Percentiles rank a stretch among this genome's conserved stretches.
phyloP scores from a whole-genome alignment of 768 basidiomycete genomes.

The Lactarius hengduanensis region DNA sequence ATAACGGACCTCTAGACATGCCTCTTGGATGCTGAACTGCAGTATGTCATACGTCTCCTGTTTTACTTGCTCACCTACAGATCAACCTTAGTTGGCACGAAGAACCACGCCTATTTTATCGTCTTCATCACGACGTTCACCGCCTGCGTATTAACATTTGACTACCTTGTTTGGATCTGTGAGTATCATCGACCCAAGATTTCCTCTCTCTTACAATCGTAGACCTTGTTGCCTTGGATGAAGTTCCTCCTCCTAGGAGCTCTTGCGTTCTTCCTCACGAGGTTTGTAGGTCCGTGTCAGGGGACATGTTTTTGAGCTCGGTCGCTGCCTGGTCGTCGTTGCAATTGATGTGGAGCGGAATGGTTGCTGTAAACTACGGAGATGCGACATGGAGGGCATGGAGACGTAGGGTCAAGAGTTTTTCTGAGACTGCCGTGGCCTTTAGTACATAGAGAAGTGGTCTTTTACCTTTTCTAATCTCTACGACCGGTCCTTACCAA shows the following conservation, averaged over 20 bases:
- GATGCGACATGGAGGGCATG: neutral
- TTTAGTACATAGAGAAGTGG: neutral
- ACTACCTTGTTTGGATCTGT: constrained; percentile 18
- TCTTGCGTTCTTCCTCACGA: neutral
- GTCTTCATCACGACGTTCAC: neutral
- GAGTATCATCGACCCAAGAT: neutral
- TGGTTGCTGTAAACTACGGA: neutral
- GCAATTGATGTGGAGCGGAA: neutral
- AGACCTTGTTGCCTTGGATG: neutral
- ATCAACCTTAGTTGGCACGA: constrained; percentile 9
- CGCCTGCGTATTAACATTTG: neutral
- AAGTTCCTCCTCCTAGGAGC: neutral
- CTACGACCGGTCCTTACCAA: no score
- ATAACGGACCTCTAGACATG: constrained; percentile 2
- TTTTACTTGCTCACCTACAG: neutral
- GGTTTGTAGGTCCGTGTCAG: constrained; percentile 1
- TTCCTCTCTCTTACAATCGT: neutral
- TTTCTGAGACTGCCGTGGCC: neutral
- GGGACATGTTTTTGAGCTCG: constrained; percentile 9
- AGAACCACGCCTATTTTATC: constrained; percentile 13
- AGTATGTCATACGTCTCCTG: neutral
- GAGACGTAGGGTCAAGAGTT: neutral
- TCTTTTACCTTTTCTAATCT: neutral
- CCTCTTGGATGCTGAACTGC: constrained; percentile 9
- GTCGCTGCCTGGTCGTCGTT: constrained; percentile 13